Evolutionary conservation across 2,329 filamentous ascomycete genomes (phyloP), one percentile per base, ranked within the genome.

Genomic region (Myriangium duriaei): DNA sequence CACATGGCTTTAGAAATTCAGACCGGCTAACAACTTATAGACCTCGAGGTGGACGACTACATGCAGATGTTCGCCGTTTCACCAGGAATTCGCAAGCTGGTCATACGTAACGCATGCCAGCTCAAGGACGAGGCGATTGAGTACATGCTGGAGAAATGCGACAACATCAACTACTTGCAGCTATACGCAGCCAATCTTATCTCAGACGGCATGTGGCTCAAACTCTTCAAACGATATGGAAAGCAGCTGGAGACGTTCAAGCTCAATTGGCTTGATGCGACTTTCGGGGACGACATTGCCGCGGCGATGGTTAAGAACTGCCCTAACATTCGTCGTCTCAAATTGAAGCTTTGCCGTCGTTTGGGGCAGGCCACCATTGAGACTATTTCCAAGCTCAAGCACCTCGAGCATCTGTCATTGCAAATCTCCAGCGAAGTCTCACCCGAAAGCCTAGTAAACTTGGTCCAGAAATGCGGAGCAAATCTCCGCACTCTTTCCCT

Each of bases 171-270:
- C 42, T 69, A 75, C 40, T 67, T 96, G 30, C 81, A 85, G 45
- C 68, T 96, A 0, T 79, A 91, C 45, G 83, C 85, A 9, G 76
- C 84, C 7, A 96, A 94, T 47, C 72, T 96, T 1, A 65, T 96
- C 11, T 77, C 79, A 7, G 77, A 91, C 43, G 64, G 70, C 3
- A 76, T 75, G 52, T 95, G 87, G 87, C 67, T 71, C 36, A 66
- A 72, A 34, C 76, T 81, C 34, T 73, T 95, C 38, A 61, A 63
- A 10, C 65, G 68, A 35, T 76, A 80, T 42, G 87, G 86, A 9
- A 49, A 63, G 6, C 58, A 69, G 14, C 67, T 95, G 10, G 71
- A 76, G 48, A 68, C 68, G 1, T 58, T 96, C 13, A 81, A 86
- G 49, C 69, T 95, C 2, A 86, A 85, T 51, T 86, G 81, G 59